Conservation (phyloP, 2,329 filamentous ascomycete genomes). For the Cladosporium sp. region DNA sequence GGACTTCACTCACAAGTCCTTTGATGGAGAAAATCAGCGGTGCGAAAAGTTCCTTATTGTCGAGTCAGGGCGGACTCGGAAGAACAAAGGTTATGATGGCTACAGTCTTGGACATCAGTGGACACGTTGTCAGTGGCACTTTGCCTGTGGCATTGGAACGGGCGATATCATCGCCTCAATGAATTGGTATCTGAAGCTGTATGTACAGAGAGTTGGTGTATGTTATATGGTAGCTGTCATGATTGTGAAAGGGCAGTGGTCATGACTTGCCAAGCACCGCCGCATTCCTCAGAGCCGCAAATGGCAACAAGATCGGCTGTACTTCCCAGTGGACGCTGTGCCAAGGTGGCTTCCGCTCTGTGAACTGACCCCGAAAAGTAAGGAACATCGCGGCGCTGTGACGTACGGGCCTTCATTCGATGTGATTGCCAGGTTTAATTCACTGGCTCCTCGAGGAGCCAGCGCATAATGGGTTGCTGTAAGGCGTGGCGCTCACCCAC, state of each 20-base stretch:
- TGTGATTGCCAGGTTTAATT: not conserved
- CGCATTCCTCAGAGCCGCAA: conserved; percentile 10
- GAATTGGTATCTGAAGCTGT: not conserved
- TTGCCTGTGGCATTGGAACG: not conserved
- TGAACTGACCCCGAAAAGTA: not conserved
- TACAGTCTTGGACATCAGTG: not conserved
- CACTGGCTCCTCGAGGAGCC: not conserved
- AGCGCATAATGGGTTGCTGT: not conserved
- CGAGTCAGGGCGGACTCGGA: not conserved
- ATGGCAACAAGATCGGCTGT: not conserved
- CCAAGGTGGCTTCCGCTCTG: not conserved
- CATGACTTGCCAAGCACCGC: not conserved
- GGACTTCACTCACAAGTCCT: not conserved
- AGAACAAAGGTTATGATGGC: conserved; percentile 1
- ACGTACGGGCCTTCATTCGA: not conserved
- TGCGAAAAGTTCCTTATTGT: conserved; percentile 4
- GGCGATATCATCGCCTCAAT: not conserved
- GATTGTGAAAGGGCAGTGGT: not conserved
- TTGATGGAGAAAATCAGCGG: conserved; percentile 8
- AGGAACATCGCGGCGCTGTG: not conserved
- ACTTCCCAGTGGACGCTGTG: not conserved
- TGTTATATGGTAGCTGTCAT: not conserved
- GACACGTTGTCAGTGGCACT: not conserved
- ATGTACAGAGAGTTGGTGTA: not conserved
- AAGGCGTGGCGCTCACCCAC: not conserved